A percentile compares a stretch with the other conserved stretches of the same genome.
Evolutionary conservation across 371 early-diverging fungal genomes (phyloP).

Genomic region (Circinella umbellata): DNA sequence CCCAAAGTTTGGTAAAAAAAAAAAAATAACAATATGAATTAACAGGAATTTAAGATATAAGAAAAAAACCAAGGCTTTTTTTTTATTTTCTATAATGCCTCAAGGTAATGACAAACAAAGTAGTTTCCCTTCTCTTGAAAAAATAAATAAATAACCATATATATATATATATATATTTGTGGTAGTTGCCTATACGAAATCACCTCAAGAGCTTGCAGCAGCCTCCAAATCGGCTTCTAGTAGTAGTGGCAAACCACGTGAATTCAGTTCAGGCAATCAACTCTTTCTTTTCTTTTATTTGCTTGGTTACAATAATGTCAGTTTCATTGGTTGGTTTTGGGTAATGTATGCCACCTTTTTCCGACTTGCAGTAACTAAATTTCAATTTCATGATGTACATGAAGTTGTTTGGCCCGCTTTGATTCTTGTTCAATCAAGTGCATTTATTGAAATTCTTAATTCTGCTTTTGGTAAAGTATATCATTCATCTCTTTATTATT

Average conservation of each 20-base stretch:
- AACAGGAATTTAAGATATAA: no score
- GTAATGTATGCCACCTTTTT: slow-evolving; percentile 60
- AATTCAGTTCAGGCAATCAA: slow-evolving; percentile 18
- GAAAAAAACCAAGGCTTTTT: neutral
- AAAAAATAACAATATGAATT: no score
- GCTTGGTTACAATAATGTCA: slow-evolving; percentile 79
- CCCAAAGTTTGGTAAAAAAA: no score
- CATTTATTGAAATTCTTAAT: slow-evolving; percentile 72
- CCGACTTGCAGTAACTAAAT: slow-evolving; percentile 53
- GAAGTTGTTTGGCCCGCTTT: slow-evolving; percentile 60
- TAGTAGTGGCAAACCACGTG: neutral
- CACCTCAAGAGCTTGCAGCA: slow-evolving; percentile 7
- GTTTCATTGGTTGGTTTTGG: slow-evolving; percentile 77
- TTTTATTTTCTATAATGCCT: neutral
- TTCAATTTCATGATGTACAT: slow-evolving; percentile 62
- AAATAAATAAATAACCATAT: neutral
- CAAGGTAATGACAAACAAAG: neutral
- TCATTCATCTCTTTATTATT: neutral
- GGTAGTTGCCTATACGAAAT: slow-evolving; percentile 7
- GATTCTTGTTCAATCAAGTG: slow-evolving; percentile 75
- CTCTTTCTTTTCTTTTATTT: slow-evolving; percentile 56
- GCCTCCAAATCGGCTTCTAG: slow-evolving; percentile 5
- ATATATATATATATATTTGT: no score
- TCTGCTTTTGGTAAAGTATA: neutral
- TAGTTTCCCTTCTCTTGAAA: no score